Evolutionary conservation across 75 land plant genomes (phyloP), one percentile per base, ranked within the genome.

Genomic region (Pinus tabuliformis): DNA sequence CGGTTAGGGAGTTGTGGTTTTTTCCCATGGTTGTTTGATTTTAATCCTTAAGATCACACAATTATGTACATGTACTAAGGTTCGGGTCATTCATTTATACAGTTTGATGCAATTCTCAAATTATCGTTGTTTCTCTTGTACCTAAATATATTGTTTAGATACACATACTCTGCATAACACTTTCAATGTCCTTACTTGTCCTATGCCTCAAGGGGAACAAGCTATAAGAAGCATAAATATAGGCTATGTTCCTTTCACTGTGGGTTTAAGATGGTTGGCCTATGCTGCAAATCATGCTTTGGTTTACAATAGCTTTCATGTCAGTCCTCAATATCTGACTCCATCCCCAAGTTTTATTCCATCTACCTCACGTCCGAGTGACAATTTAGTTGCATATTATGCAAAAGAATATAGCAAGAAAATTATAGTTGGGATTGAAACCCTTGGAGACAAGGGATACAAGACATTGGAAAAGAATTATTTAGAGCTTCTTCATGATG

Each of bases 181-280:
- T 20, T 94, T 92, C 75, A 92, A 87, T 84, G 95, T 97, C 42
- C 77, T 92, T 18, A 90, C 99, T 9, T 87, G 87, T 83, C 97
- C 95, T 33, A 77, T 90, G 18, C 95, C 95, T 56, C 83, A 77
- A 33, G 98, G 91, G 24, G 28, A 7, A 15, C 77, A 59, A 64
- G 80, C 99, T 17, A 94, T 91, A 76, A 52, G 80, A 4, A 56
- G 37, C 63, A 86, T 84, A 9, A 86, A 86, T 70, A 78, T 81
- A 56, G 99, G 97, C 15, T 94, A 89, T 86, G 95, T 98, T 63
- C 93, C 99, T 37, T 79, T 94, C 88, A 91, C 91, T 60, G 86
- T 97, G 17, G 99, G 99, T 22, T 86, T 93, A 39, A 87, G 99
- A 74, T 97, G 99, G 98, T 77, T 97, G 76, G 98, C 99, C 4